phyloP scores from a whole-genome alignment of 2,329 filamentous ascomycete genomes.

The Aureobasidium sp. region DNA sequence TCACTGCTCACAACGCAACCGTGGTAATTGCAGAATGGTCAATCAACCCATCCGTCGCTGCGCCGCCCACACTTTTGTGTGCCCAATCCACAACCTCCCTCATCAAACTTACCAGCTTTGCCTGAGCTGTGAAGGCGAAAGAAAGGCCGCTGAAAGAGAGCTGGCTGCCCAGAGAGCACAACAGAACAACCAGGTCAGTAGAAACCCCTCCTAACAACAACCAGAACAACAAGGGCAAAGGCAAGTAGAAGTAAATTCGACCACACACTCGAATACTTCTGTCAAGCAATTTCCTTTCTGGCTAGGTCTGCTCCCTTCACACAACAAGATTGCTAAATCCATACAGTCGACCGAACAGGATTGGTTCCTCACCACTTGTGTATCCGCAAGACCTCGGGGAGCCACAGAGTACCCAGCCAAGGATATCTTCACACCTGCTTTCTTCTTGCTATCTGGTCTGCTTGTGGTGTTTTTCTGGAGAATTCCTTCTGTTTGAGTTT shows the following conservation, averaged over 20 bases:
- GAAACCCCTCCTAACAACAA: background rate
- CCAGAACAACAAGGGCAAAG: background rate
- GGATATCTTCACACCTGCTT: background rate
- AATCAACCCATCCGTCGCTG: background rate
- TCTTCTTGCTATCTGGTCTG: background rate
- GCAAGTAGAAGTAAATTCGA: background rate
- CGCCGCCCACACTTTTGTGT: background rate
- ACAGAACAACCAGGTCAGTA: background rate
- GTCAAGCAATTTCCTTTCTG: background rate
- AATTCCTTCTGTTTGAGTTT: background rate
- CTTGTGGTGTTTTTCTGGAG: background rate
- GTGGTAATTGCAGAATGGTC: background rate
- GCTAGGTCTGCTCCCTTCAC: background rate
- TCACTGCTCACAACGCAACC: background rate
- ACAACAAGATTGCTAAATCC: background rate
- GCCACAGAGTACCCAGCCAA: background rate
- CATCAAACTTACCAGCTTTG: background rate
- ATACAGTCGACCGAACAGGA: background rate
- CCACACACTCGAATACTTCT: background rate
- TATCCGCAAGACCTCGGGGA: background rate
- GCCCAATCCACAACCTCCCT: background rate
- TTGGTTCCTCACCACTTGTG: background rate
- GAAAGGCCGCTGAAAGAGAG: background rate
- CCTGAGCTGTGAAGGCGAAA: background rate
- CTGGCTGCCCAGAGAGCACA: background rate